Conservation (phyloP, 495 filamentous ascomycete genomes). For the Cudoniella acicularis region DNA sequence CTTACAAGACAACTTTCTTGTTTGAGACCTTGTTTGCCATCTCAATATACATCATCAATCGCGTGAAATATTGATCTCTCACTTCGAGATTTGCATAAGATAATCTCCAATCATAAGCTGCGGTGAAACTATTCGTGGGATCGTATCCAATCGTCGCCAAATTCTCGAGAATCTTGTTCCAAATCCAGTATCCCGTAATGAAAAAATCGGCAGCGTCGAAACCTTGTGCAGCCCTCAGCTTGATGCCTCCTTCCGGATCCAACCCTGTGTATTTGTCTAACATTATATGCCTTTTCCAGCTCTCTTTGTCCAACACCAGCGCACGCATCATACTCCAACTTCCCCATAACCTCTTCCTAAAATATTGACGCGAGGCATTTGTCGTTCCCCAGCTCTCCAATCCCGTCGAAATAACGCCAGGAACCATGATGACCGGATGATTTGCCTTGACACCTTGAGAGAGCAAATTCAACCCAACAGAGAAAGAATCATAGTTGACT, state of each 20-base stretch:
- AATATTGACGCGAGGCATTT: constrained; percentile 77
- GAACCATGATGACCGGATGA: constrained; percentile 94
- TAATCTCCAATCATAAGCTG: constrained; percentile 98
- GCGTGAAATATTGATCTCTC: constrained; percentile 89
- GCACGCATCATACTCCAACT: constrained; percentile 98
- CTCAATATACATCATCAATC: constrained; percentile 87
- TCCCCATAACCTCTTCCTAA: constrained; percentile 90
- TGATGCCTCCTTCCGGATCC: constrained; percentile 81
- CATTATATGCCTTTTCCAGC: constrained; percentile 97
- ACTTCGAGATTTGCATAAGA: constrained; percentile 83
- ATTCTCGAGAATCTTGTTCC: constrained; percentile 98
- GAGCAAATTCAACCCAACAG: constrained; percentile 76
- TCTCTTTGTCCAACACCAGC: constrained; percentile 84
- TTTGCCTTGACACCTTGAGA: constrained; percentile 78
- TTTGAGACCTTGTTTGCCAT: constrained; percentile 61
- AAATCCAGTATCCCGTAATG: constrained; percentile 91
- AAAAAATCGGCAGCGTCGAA: constrained; percentile 99
- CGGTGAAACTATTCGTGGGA: constrained; percentile 90
- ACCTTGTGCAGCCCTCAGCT: constrained; percentile 89
- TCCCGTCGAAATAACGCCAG: constrained; percentile 95
- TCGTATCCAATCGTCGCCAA: constrained; percentile 94
- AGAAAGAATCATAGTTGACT: constrained; percentile 88
- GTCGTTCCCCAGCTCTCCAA: constrained; percentile 95
- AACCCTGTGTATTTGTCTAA: constrained; percentile 86
- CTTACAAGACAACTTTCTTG: constrained; percentile 82